Percentiles rank a stretch among this genome's conserved stretches.
These are phyloP conservation scores for Chlorella sp. DNA, from an alignment of 139 green algal species.

Conservation along the genomic window DNA sequence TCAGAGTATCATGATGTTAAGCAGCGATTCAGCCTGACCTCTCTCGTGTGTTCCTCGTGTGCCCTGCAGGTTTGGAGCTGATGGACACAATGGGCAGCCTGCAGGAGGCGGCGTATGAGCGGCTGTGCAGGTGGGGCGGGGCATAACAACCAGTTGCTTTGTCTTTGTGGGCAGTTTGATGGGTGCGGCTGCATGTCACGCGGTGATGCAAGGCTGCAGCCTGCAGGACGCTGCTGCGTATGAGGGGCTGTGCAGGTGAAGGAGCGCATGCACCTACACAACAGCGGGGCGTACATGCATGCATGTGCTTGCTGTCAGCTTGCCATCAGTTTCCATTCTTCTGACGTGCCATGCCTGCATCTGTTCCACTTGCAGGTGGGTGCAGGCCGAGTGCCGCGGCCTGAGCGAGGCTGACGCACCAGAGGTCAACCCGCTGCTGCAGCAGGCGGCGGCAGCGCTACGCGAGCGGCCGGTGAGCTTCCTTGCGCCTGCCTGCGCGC, in stretches of 20 bases:
- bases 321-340: background rate
- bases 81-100: constrained; percentile 96
- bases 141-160: no score
- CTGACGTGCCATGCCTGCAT: no score
- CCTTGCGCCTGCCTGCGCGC: background rate
- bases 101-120: constrained; percentile 95
- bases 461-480: constrained; percentile 64
- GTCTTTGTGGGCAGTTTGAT: no score
- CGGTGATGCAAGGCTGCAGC: no score
- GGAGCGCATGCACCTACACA: no score
- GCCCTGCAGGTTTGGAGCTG: constrained; percentile 83
- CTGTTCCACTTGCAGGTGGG: constrained; percentile 93
- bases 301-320: no score
- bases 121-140: constrained; percentile 90
- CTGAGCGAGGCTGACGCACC: constrained; percentile 89
- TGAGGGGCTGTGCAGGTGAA: no score
- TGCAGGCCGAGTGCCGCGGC: constrained; percentile 89
- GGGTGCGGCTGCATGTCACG: no score
- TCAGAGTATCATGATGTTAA: no score
- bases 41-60: background rate
- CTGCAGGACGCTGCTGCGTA: no score
- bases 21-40: no score
- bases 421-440: constrained; percentile 84
- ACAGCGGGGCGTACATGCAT: no score
- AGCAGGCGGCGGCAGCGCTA: constrained; percentile 81